A percentile compares a stretch with the other conserved stretches of the same genome.
phyloP scores from a whole-genome alignment of 495 filamentous ascomycete species.

The Lophiostoma macrostomum region DNA sequence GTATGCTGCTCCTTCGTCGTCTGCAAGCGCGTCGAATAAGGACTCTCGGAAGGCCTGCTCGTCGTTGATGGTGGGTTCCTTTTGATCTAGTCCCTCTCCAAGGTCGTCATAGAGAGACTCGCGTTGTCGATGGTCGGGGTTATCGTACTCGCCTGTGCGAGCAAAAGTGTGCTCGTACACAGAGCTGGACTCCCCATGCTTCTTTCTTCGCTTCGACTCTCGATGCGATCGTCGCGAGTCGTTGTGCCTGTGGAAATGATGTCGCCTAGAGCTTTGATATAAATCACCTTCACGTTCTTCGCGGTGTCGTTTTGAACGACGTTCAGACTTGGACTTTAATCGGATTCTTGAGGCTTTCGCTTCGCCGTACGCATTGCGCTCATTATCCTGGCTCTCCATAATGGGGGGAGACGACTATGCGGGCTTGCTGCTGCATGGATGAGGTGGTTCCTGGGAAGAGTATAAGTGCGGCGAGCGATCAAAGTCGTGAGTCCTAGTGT shows the following conservation, averaged over 20 bases:
- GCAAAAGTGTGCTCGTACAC: constrained; percentile 54
- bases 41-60: constrained; percentile 83
- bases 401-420: not conserved
- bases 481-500: too few species aligned
- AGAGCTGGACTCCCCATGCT: constrained; percentile 11
- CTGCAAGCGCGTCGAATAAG: constrained; percentile 97
- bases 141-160: constrained; percentile 20
- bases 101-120: constrained; percentile 23
- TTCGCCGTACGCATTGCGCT: constrained; percentile 32
- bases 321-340: constrained; percentile 49
- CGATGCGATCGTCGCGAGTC: constrained; percentile 1
- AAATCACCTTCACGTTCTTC: not conserved
- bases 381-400: constrained; percentile 12
- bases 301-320: constrained; percentile 4
- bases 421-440: not conserved
- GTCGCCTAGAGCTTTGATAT: constrained; percentile 18
- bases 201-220: constrained; percentile 6
- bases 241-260: not conserved
- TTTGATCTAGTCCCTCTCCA: not conserved
- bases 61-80: constrained; percentile 46
- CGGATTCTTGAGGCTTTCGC: constrained; percentile 51
- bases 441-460: too few species aligned
- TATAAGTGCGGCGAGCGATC: too few species aligned
- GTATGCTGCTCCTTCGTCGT: constrained; percentile 93
- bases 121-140: constrained; percentile 13